Base-by-base conservation (phyloP, 2,329 filamentous ascomycete species). In the Pseudogymnoascus sp. region DNA sequence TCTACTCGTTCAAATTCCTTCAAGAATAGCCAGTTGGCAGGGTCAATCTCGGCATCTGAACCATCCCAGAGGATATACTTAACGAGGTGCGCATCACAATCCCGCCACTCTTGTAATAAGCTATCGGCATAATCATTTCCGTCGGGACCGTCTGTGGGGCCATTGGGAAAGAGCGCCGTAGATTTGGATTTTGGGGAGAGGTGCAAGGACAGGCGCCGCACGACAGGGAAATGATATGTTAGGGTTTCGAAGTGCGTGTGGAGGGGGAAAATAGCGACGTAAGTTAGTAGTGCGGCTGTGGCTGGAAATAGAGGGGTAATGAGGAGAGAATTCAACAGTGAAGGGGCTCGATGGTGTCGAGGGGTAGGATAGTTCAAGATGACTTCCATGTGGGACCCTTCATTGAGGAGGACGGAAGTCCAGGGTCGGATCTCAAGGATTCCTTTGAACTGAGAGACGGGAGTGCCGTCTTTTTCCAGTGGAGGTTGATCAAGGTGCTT, bases 331-430 rank as follows among this genome's bases (percentile, higher is more conserved):
- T 35, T 77, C 74, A 57, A 73, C 68, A 90, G 75, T 63, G 89
- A 79, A 17, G 72, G 73, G 50, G 72, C 71, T 33, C 87, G 82
- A 1, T 80, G 78, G 50, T 85, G 84, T 36, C 86, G 78, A 70
- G 87, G 90, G 74, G 87, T 91, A 69, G 91, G 86, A 72, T 90
- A 88, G 3, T 83, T 86, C 61, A 82, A 82, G 75, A 90, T 93
- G 5, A 85, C 87, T 64, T 81, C 81, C n/a, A 88, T 81, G 4
- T 85, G 90, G 0, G 88, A 90, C 8, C 88, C 88, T 75, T 93
- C 89, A 71, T 93, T 93, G 67, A 91, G 82, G 1, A 83, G 77
- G 0, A 91, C 69, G 17, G 82, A 80, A 0, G 79, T 80, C 89
- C 90, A 93, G 1, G 82, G 82, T 21, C 69, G 68, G 36, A 70